phyloP scores from a whole-genome alignment of 140 eudicot genomes.

The Senecio squalidus region DNA sequence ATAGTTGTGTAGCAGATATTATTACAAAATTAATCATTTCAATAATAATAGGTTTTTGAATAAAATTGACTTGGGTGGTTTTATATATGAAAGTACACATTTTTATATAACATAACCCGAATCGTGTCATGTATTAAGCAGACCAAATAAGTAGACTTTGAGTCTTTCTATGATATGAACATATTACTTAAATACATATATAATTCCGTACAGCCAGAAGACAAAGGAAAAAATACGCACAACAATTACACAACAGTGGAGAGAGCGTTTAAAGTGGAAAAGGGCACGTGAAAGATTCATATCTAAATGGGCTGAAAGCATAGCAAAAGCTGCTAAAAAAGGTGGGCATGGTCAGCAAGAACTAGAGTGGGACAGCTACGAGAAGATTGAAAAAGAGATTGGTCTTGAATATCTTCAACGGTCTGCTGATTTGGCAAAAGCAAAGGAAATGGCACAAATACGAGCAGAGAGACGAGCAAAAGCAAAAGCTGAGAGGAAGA shows the following conservation, averaged over 20 bases:
- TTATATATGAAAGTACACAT: too few species aligned
- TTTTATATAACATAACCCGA: too few species aligned
- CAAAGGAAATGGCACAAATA: slow-evolving; percentile 44
- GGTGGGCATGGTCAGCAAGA: slow-evolving; percentile 63
- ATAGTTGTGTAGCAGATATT: too few species aligned
- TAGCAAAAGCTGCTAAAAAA: slow-evolving; percentile 78
- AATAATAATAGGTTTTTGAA: too few species aligned
- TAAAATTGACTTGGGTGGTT: too few species aligned
- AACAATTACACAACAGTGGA: slow-evolving; percentile 69
- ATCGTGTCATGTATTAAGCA: too few species aligned
- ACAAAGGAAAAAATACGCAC: slow-evolving; percentile 64
- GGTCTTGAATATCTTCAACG: slow-evolving; percentile 36
- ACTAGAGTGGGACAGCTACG: slow-evolving; percentile 85
- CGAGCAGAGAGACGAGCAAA: slow-evolving; percentile 49
- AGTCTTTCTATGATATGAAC: neutral
- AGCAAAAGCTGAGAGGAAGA: slow-evolving; percentile 48
- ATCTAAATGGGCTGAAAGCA: slow-evolving; percentile 60
- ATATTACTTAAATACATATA: neutral
- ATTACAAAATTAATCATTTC: too few species aligned
- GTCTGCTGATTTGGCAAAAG: slow-evolving; percentile 62
- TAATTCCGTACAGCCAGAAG: slow-evolving; percentile 40
- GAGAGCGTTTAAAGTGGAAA: slow-evolving; percentile 54
- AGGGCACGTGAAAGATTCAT: slow-evolving; percentile 49
- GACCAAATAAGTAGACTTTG: too few species aligned
- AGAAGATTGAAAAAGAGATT: slow-evolving; percentile 50